phyloP scores from a whole-genome alignment of 139 green algal genomes.

The Gonium pectorale region DNA sequence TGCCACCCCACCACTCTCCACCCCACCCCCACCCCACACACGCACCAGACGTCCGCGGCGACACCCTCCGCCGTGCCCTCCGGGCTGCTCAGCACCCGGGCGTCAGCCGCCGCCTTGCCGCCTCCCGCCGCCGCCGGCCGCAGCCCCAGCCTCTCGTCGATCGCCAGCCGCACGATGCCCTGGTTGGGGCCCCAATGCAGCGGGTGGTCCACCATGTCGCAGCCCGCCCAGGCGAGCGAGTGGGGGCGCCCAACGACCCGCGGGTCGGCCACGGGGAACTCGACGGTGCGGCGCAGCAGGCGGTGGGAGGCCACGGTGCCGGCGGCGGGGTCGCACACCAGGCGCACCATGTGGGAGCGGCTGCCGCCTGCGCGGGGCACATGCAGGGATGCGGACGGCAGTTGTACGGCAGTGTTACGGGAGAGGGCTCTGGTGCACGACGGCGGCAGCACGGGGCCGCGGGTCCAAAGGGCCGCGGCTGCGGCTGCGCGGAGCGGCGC shows the following conservation, averaged over 20 bases:
- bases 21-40: too few relatives aligned
- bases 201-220: constrained; percentile 60
- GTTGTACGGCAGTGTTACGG: too few relatives aligned
- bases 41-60: constrained; percentile 43
- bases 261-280: constrained; percentile 66
- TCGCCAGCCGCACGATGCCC: neutral
- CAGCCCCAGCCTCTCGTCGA: neutral
- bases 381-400: too few relatives aligned
- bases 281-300: constrained; percentile 59
- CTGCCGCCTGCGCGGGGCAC: constrained; percentile 19
- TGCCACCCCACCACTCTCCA: too few relatives aligned
- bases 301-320: neutral
- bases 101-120: neutral
- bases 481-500: too few relatives aligned
- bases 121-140: neutral
- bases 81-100: neutral
- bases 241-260: constrained; percentile 41
- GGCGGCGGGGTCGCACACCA: constrained; percentile 57
- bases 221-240: constrained; percentile 56
- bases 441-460: too few relatives aligned
- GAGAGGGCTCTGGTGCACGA: too few relatives aligned
- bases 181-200: constrained; percentile 46
- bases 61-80: neutral
- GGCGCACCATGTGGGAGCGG: constrained; percentile 59
- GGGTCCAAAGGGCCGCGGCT: too few relatives aligned